Base-by-base conservation (phyloP, 2,329 filamentous ascomycete species). In the Paecilomyces dactylethromorphus region DNA sequence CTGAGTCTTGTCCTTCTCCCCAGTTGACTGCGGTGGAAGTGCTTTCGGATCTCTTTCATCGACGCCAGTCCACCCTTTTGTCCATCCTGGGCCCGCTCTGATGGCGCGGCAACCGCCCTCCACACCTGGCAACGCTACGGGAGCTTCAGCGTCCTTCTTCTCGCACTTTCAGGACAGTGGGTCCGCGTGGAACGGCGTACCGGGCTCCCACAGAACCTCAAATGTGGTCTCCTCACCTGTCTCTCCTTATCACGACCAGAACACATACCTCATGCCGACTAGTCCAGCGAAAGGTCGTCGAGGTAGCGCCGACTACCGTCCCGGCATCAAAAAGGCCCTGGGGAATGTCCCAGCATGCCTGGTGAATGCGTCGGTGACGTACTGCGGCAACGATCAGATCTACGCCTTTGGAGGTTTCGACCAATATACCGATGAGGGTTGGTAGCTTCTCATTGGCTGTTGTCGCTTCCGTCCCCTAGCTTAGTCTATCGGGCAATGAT, bases 371-470 rank as follows among this genome's bases (percentile, higher is more conserved):
- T 97, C 94, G 0, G 93, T 97, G 61, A 99, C 94, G n/a, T 97
- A 96, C 74, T 96, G 94, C 69, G 92, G 92, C 60, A 94, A 96
- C 77, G 94, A 97, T 73, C 87, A 94, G 75, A 97, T 99, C 67
- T 97, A 95, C 76, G 94, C 93, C 11, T 99, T 99, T 79, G 94
- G 94, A 51, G 94, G 94, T 18, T 99, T 99, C 70, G 94, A 99
- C 71, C 93, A 97, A 75, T 97, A 96, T 72, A 99, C 94, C 0
- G 94, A 99, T 73, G 94, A 99, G 79, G 90, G 83, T 83, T 63
- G 24, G 66, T 66, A 31, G 33, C 55, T 39, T 57, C 35, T 53
- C 33, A 56, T 58, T 35, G 54, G 52, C 33, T 56, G 35, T 55
- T 56, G 24, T 26, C 15, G 18, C 29, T 21, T 18, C 15, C 15